phyloP scores from a whole-genome alignment of 768 basidiomycete species.

The Multifurca ochricompacta region DNA sequence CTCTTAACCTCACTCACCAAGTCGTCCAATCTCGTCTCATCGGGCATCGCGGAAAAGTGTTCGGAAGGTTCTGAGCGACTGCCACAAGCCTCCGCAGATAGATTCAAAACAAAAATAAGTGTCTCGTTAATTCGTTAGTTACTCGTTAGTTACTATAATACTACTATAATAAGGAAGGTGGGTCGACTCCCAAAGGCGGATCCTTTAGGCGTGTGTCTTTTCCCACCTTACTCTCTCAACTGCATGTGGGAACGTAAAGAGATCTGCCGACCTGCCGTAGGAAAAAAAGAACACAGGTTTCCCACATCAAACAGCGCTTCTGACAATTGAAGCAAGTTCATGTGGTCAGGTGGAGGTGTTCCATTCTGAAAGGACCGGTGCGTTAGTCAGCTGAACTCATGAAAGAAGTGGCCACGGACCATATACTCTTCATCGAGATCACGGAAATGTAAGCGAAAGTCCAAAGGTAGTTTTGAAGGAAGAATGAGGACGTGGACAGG shows the following conservation, averaged over 20 bases:
- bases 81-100: no score
- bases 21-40: no score
- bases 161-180: conserved; percentile 3
- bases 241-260: conserved; percentile 25
- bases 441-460: conserved; percentile 59
- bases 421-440: conserved; percentile 55
- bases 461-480: conserved; percentile 67
- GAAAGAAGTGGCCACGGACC: conserved; percentile 33
- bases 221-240: conserved; percentile 52
- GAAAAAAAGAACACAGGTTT: conserved; percentile 11
- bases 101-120: neutral
- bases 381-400: neutral
- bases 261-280: no score
- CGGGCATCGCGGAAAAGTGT: no score
- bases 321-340: conserved; percentile 57
- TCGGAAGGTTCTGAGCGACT: no score
- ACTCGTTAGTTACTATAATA: neutral
- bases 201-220: conserved; percentile 37
- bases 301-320: conserved; percentile 59
- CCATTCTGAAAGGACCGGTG: conserved; percentile 29
- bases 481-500: conserved; percentile 66
- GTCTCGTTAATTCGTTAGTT: neutral
- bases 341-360: conserved; percentile 56
- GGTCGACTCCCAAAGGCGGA: conserved; percentile 22
- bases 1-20: no score